Evolutionary conservation across 2,329 filamentous ascomycete genomes (phyloP), one percentile per base, ranked within the genome.

Genomic region (Penicillium verrucosum): DNA sequence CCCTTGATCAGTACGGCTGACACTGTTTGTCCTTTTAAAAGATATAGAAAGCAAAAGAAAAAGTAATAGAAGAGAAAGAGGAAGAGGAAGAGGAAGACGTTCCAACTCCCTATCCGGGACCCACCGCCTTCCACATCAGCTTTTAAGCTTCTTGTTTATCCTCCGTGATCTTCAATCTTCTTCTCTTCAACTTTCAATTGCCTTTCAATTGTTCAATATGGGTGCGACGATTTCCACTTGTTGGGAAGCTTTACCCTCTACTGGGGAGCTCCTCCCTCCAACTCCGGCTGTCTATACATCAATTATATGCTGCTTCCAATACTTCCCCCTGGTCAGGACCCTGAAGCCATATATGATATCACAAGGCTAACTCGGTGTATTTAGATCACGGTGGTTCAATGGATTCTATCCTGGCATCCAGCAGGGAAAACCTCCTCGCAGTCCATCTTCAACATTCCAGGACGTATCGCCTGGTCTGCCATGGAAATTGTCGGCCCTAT

Each of bases 371-470:
- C 50, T n/a, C 54, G 61, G 51, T 60, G 53, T 12, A 18, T 45
- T 7, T 59, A 96, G 91, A 69, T 91, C 61, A 87, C 87, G 0
- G 82, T 85, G 1, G 50, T 84, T 23, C 92, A 96, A 84, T 95
- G 89, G 87, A 57, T 87, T 54, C 77, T 82, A n/a, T 82, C 85
- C 54, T 96, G 85, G 82, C 94, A 97, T 73, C 90, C 90, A 49
- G 91, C 93, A 79, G 94, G 94, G 73, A 97, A 97, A 77, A 96
- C 92, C 3, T 96, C 91, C 4, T 82, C 86, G 18, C 60, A 62
- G 47, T 92, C 88, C 66, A 77, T 77, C 12, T 79, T 94, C 71
- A 99, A 99, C 76, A 75, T 97, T n/a, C 90, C 92, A 1, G 94
- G 94, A 59, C 90, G 89, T 66, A 78, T 90, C 61, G 92, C 85